Evolutionary conservation across 2,329 filamentous ascomycete species (phyloP), one percentile per base, ranked within the genome.

Genomic region (Fusarium concolor): DNA sequence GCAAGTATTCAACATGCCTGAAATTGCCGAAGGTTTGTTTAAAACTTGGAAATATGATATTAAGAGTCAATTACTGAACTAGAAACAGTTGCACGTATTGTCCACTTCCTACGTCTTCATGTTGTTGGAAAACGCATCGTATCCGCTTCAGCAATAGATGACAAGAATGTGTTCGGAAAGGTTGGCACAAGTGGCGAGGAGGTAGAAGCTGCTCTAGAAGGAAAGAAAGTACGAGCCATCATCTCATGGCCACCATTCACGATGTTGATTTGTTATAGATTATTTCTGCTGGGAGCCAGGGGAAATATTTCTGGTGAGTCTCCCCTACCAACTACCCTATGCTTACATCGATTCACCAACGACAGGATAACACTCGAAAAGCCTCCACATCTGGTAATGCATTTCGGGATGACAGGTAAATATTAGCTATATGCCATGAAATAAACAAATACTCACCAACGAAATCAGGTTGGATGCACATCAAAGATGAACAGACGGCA

Each of bases 251-350:
- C 9, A 28, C 12, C 17, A 6, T 17, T 14, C 18, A 35, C 12
- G 3, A 1, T 52, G 5, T 49, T 66, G 46, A 65, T 46, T 24
- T 14, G 22, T 11, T 41, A 9, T 47, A 84, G 82, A 88, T 89
- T 5, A 61, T 87, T 10, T 84, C 83, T 54, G 92, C 92, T 6
- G 92, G 92, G 6, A 93, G 92, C 62, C 96, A 97, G 77, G 96
- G 96, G 11, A 99, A 98, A 85, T 98, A 98, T 76, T 98, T 99
- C 78, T 99, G 96, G 89, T 87, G 71, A 62, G 79, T 24, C 64
- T 22, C 24, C 26, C 28, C 15, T 28, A 50, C 11, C 22, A 15
- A 37, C 47, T 63, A 38, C 43, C 56, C 44, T 53, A 24, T 26
- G 38, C 20, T 6, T 9, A 24, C 10, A 28, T 45, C 17, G 29